Base-by-base conservation (phyloP, 2,329 filamentous ascomycete species). In the Trichoderma sp. region DNA sequence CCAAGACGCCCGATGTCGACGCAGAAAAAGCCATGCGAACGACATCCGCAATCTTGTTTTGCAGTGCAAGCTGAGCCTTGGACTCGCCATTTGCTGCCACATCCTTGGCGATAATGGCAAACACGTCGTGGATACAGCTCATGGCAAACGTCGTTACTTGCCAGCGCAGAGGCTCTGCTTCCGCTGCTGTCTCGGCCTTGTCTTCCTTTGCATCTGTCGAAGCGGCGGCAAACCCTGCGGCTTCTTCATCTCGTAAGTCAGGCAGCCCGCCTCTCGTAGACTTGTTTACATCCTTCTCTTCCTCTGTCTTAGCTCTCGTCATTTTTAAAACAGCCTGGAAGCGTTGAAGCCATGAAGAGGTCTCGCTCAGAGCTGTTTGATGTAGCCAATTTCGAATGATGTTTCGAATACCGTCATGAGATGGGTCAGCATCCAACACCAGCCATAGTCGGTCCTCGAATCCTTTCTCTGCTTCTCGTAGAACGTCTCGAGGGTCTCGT, bases 21-120 rank as follows among this genome's bases (percentile, higher is more conserved):
- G 97, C 97, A 12, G 97, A 98, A 84, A 99, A 99, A 0, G 97
- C 96, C 89, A 98, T 98, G 68, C 95, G 92, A 75, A 99, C 95
- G 29, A 99, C 94, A 83, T 99, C 97, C 3, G 94, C 95, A 74
- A 99, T 91, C 80, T 91, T 93, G 76, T 91, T 90, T 83, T 99
- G 95, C 31, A 99, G 86, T 5, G 93, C 94, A 63, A 89, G 85
- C 81, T 97, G 93, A 5, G 95, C 94, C 3, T 90, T 87, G 6
- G 95, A 95, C 50, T 95, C 93, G 41, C 94, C 93, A 76, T 95
- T 93, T 35, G 93, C 91, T 24, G 93, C 88, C 29, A 94, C 91
- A 74, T 97, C 94, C 83, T 95, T 96, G 76, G 90, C 91, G 33
- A 97, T 91, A 74, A 96, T 90, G 59, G 89, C 86, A 78, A 98